Evolutionary conservation across 345 rosid genomes (phyloP), one percentile per base, ranked within the genome.

Genomic region (Camelina hispida): DNA sequence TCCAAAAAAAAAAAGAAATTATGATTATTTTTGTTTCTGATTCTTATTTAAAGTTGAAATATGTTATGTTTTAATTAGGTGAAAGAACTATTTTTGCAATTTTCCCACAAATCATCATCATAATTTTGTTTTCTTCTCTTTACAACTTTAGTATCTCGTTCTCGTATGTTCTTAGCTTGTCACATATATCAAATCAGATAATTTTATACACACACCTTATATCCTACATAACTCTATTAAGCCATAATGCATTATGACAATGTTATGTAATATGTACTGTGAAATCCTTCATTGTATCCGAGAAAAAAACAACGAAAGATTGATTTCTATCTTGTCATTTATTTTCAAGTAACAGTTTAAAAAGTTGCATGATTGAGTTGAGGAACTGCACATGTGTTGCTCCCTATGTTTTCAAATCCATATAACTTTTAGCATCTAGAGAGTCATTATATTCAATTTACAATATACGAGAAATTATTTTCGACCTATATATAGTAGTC

Each of bases 321-420:
- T 28, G 30, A 28, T 62, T 44, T 3, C 2, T 10, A 28, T 35
- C 25, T 37, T 32, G 50, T 34, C 35, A 35, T 43, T 64, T 32
- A 28, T 63, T 13, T 28, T 7, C 40, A 64, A 7, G 38, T 18
- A 73, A 14, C 57, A 65, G 71, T 73, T 65, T 10, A 56, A 65
- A 65, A 22, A 44, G 37, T 74, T 74, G 65, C 71, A 74, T 65
- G 25, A 73, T 64, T 73, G n/a, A 74, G 78, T 48, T 66, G 66
- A 44, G 64, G 30, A 34, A 66, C 51, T 66, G 32, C 72, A 66
- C 78, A 56, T 73, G 77, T 55, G 66, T 65, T 73, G 71, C 58
- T 73, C 32, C 58, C 46, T 42, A 25, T 65, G 62, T 65, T 73
- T 65, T 55, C 40, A 50, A 66, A 23, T 44, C 67, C 10, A 28